phyloP scores from a whole-genome alignment of 345 rosid species.

The Euclidium syriacum region DNA sequence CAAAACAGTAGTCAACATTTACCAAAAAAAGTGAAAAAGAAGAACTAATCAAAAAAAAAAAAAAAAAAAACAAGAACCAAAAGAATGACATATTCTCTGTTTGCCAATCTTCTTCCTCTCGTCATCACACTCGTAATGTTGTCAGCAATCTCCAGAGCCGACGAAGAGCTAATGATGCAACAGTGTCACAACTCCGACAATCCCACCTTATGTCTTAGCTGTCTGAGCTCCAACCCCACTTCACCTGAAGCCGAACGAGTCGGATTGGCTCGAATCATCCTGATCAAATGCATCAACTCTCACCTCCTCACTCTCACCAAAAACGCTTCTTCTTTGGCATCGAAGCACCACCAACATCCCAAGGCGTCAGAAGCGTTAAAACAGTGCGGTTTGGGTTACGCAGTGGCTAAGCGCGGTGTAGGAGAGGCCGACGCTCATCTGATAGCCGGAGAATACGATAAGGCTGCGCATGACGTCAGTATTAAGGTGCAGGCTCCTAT shows the following conservation, averaged over 20 bases:
- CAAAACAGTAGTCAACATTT: not conserved
- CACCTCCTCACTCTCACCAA: slow-evolving; percentile 23
- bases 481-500: slow-evolving; percentile 8
- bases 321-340: slow-evolving; percentile 4
- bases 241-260: slow-evolving; percentile 7
- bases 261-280: slow-evolving; percentile 23
- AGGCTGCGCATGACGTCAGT: slow-evolving; percentile 20
- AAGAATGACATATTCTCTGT: not conserved
- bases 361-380: slow-evolving; percentile 1
- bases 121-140: not conserved
- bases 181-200: slow-evolving; percentile 25
- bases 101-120: slow-evolving; percentile 11
- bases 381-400: slow-evolving; percentile 13
- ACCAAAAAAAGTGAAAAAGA: not conserved
- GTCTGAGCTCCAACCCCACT: slow-evolving; percentile 11
- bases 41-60: not conserved
- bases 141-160: slow-evolving; percentile 1
- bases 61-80: no score
- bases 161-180: slow-evolving; percentile 27
- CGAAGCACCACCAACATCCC: not conserved
- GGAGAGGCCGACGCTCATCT: slow-evolving; percentile 5
- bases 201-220: slow-evolving; percentile 26
- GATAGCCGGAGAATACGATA: slow-evolving; percentile 16
- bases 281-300: slow-evolving; percentile 13
- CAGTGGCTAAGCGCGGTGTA: slow-evolving; percentile 15